Evolutionary conservation across 129 eudicot species (phyloP), one percentile per base, ranked within the genome.

Genomic region (Pittosporum tobira): DNA sequence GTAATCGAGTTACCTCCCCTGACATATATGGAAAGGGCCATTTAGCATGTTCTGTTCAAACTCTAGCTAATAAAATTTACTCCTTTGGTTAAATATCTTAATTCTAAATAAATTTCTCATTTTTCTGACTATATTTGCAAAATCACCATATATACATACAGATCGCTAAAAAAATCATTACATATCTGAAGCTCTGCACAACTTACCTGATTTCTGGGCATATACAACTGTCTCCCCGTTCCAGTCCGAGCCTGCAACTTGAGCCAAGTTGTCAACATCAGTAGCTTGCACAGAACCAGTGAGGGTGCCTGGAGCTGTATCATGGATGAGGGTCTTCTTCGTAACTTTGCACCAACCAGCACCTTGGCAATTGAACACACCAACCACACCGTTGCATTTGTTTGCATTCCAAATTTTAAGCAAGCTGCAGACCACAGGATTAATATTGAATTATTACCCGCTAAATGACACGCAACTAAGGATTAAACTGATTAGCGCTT

Each of bases 311-410:
- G 95, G 95, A 44, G 95, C 75, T 21, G 89, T 53, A 59, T 86
- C 85, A 61, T 86, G 95, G 56, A 86, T 90, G 40, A 86, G 90
- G 23, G 89, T 90, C 76, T 82, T 85, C 77, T 90, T 85, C 7
- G 63, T 74, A 5, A 78, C 46, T 75, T 78, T 85, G 75, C 95
- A 83, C 95, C 98, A 85, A 34, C 95, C 98, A 0, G 98, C 98
- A 24, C 98, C 98, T 34, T 90, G 98, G 79, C 98, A 90, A 70
- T 90, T 90, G 75, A 90, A 86, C 5, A 78, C 84, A 61, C 98
- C 98, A 46, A 90, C 89, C 64, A 90, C 84, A 4, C 98, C 95
- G 1, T 86, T 71, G 67, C 82, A 80, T 68, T 90, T 90, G 71
- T 86, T 90, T 69, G 76, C 59, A 60, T 90, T 90, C 98, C 98